These are phyloP conservation scores for Eucalyptus erythrocorys DNA, from an alignment of 345 rosid genomes.

Conservation along the genomic window DNA sequence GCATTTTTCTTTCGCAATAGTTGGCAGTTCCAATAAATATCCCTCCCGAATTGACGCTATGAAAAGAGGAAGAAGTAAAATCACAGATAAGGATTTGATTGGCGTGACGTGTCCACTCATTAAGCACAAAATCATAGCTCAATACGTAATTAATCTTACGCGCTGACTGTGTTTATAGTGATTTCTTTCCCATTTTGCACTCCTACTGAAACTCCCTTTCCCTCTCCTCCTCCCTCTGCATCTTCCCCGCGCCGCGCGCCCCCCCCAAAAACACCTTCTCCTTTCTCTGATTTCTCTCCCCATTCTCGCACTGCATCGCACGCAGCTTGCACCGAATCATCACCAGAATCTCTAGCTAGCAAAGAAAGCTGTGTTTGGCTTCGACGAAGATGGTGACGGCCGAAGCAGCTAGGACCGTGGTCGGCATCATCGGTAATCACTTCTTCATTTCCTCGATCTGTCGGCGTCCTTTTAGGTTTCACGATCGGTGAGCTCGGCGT, in stretches of 20 bases:
- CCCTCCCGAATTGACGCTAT: no score
- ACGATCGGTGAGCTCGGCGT: not conserved
- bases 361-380: not conserved
- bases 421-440: conserved; percentile 1
- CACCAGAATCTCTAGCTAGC: not conserved
- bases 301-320: not conserved
- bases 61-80: no score
- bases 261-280: not conserved
- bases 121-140: not conserved
- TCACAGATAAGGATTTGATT: not conserved
- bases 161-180: not conserved
- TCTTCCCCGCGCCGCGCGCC: no score
- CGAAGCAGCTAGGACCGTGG: not conserved
- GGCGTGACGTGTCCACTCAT: not conserved
- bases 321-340: not conserved
- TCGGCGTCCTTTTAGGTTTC: not conserved
- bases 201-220: not conserved
- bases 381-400: not conserved
- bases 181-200: not conserved
- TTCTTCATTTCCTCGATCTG: not conserved
- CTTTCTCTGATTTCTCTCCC: not conserved
- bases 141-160: not conserved
- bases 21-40: no score
- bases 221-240: not conserved
- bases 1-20: no score